Evolutionary conservation across 2,329 filamentous ascomycete species (phyloP).

Genomic region (Boeremia lycopersici): DNA sequence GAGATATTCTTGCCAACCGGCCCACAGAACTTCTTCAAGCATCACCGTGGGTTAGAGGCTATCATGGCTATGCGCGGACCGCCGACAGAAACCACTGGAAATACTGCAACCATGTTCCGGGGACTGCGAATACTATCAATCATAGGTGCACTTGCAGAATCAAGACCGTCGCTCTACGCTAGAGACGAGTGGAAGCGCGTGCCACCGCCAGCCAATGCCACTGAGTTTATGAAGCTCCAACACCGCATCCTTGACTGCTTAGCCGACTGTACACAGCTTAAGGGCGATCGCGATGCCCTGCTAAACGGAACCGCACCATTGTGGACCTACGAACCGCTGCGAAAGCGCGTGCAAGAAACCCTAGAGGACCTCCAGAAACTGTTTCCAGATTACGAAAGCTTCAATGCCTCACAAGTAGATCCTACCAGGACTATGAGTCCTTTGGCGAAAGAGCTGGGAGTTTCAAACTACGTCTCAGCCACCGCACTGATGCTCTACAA

Average conservation of each 20-base stretch:
- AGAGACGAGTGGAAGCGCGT: slow-evolving; percentile 33
- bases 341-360: slow-evolving; percentile 10
- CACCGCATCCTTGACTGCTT: slow-evolving; percentile 30
- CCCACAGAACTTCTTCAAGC: slow-evolving; percentile 34
- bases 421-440: slow-evolving; percentile 1
- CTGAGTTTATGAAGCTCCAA: slow-evolving; percentile 21
- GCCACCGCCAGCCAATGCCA: slow-evolving; percentile 14
- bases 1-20: slow-evolving; percentile 39
- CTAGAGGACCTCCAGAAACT: slow-evolving; percentile 17
- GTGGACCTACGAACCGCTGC: slow-evolving; percentile 6
- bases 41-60: slow-evolving; percentile 36
- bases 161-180: slow-evolving; percentile 26
- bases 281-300: slow-evolving; percentile 17
- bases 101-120: slow-evolving; percentile 25
- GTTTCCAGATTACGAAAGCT: slow-evolving; percentile 16
- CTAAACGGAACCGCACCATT: neutral
- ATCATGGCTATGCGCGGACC: slow-evolving; percentile 34
- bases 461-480: slow-evolving; percentile 28
- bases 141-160: slow-evolving; percentile 28
- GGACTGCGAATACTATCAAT: slow-evolving; percentile 32
- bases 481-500: slow-evolving; percentile 37
- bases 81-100: slow-evolving; percentile 13
- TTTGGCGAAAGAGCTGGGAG: slow-evolving; percentile 17
- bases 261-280: slow-evolving; percentile 32
- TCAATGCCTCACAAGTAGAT: slow-evolving; percentile 23